phyloP scores from a whole-genome alignment of 2,329 filamentous ascomycete species.

The Penicillium crustosum region DNA sequence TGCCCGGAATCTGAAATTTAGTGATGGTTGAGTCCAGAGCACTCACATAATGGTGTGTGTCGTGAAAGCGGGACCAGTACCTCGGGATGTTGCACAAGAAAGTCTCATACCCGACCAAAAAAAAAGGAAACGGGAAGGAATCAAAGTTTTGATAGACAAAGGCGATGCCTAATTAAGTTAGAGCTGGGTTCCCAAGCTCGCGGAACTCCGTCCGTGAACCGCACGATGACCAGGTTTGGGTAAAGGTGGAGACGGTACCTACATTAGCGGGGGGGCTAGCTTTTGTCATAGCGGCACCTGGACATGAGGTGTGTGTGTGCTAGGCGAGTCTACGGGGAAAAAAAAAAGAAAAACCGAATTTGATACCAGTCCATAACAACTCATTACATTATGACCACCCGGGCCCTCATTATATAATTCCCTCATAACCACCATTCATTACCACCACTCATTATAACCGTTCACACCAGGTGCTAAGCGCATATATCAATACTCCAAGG shows the following conservation, averaged over 20 bases:
- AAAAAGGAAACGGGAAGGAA: background rate
- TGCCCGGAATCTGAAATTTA: background rate
- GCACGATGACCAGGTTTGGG: background rate
- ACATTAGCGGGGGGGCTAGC: background rate
- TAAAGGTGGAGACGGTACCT: background rate
- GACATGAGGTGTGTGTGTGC: background rate
- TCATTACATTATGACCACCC: conserved; percentile 1
- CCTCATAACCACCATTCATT: background rate
- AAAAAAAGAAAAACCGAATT: background rate
- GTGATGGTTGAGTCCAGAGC: background rate
- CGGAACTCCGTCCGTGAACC: background rate
- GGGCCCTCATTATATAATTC: background rate
- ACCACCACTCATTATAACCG: background rate
- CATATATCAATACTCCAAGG: background rate
- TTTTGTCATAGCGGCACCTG: background rate
- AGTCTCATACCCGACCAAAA: no score
- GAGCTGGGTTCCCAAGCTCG: background rate
- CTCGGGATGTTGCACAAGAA: background rate
- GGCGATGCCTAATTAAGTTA: background rate
- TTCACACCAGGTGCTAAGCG: background rate
- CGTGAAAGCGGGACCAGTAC: background rate
- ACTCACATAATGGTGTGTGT: background rate
- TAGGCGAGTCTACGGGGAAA: background rate
- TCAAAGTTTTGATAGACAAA: background rate
- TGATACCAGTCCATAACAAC: background rate